Evolutionary conservation across 2,329 filamentous ascomycete genomes (phyloP).

Genomic region (Drechslerella dactyloides): DNA sequence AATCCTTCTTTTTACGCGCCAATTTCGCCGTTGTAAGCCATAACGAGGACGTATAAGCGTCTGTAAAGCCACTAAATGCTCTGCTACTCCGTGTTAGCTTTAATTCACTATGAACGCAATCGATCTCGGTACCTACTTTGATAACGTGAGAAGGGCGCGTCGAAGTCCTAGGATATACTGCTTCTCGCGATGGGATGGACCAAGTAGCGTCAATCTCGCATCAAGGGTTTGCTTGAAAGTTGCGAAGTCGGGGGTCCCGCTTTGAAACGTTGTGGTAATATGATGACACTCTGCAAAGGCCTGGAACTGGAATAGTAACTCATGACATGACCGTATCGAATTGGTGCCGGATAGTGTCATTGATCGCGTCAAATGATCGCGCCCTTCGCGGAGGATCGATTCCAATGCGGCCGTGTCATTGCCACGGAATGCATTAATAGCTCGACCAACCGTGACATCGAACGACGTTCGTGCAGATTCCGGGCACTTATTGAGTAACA

Average conservation of each 20-base stretch:
- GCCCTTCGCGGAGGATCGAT: slow-evolving; percentile 68
- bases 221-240: slow-evolving; percentile 63
- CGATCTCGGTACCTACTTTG: slow-evolving; percentile 62
- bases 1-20: slow-evolving; percentile 81
- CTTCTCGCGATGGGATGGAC: slow-evolving; percentile 88
- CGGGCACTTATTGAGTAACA: slow-evolving; percentile 60
- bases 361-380: slow-evolving; percentile 73
- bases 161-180: slow-evolving; percentile 88
- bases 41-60: slow-evolving; percentile 76
- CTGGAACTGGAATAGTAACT: slow-evolving; percentile 83
- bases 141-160: slow-evolving; percentile 83
- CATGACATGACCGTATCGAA: slow-evolving; percentile 83
- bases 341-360: slow-evolving; percentile 78
- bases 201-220: slow-evolving; percentile 83
- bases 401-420: slow-evolving; percentile 64
- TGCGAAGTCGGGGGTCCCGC: slow-evolving; percentile 33
- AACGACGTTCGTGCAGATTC: slow-evolving; percentile 70
- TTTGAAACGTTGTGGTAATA: slow-evolving; percentile 26
- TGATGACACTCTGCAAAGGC: slow-evolving; percentile 81
- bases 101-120: background rate
- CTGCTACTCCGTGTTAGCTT: slow-evolving; percentile 8
- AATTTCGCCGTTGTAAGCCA: slow-evolving; percentile 87
- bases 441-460: slow-evolving; percentile 77
- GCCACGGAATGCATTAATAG: slow-evolving; percentile 67
- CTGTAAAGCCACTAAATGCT: slow-evolving; percentile 64